These are phyloP conservation scores for Aechmea fasciata DNA, from an alignment of 176 grass and related monocot species.

Conservation along the genomic window DNA sequence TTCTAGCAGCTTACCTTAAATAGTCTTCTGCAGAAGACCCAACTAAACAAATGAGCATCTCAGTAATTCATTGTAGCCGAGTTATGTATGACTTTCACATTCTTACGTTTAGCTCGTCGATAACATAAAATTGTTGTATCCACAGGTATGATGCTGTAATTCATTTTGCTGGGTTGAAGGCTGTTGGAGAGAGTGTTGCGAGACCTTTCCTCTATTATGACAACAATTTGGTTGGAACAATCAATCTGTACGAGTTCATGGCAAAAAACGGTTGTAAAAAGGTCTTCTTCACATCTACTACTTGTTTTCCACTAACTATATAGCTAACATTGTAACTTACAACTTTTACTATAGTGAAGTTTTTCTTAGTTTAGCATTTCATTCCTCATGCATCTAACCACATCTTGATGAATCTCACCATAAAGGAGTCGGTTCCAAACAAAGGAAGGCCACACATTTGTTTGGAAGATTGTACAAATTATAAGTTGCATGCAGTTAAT, in stretches of 20 bases:
- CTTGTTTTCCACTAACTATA: neutral
- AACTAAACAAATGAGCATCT: too few relatives aligned
- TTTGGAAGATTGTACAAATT: too few relatives aligned
- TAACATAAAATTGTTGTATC: too few relatives aligned
- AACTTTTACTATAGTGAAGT: neutral
- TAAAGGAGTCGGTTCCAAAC: neutral
- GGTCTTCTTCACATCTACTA: constrained; percentile 25
- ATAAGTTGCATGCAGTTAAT: too few relatives aligned
- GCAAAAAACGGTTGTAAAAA: constrained; percentile 64
- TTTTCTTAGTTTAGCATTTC: neutral
- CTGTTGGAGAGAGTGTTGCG: constrained; percentile 79
- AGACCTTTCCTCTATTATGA: constrained; percentile 74
- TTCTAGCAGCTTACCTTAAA: too few relatives aligned
- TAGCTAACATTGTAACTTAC: neutral
- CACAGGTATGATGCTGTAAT: constrained; percentile 80
- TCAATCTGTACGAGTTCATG: constrained; percentile 74
- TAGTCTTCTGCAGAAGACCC: too few relatives aligned
- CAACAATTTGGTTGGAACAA: constrained; percentile 83
- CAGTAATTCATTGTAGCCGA: too few relatives aligned
- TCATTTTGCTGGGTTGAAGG: constrained; percentile 85
- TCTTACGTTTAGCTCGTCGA: too few relatives aligned
- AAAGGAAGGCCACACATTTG: too few relatives aligned
- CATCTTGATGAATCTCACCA: neutral
- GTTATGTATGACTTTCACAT: too few relatives aligned
- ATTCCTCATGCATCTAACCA: too few relatives aligned